A percentile compares a stretch with the other conserved stretches of the same genome.
phyloP scores from a whole-genome alignment of 805 yeast genomes.

The Scheffersomyces coipomensis region DNA sequence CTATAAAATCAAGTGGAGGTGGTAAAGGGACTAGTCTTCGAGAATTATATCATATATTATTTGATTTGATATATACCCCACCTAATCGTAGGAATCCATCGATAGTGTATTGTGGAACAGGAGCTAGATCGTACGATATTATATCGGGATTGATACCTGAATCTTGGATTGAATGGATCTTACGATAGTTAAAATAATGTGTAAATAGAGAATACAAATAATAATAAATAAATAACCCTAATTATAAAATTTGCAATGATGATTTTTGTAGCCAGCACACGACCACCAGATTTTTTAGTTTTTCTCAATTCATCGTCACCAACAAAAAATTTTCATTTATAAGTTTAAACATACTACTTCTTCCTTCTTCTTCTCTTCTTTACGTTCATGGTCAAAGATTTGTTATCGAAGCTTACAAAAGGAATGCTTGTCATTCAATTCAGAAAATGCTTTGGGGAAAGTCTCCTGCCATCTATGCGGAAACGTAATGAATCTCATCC shows the following conservation, averaged over 20 bases:
- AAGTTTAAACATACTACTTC: slow-evolving; percentile 4
- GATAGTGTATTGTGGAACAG: slow-evolving; percentile 41
- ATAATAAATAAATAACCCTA: slow-evolving; percentile 3
- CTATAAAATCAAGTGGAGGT: slow-evolving; percentile 25
- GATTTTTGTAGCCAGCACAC: slow-evolving; percentile 2
- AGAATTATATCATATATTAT: slow-evolving; percentile 38
- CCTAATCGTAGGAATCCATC: slow-evolving; percentile 16
- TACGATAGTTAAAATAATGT: neutral
- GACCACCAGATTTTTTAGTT: slow-evolving; percentile 1
- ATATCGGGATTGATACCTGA: slow-evolving; percentile 31
- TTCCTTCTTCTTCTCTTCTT: slow-evolving; percentile 18
- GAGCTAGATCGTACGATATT: slow-evolving; percentile 39
- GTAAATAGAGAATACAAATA: no score
- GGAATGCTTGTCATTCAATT: slow-evolving; percentile 25
- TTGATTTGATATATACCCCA: slow-evolving; percentile 33
- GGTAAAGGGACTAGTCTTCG: slow-evolving; percentile 30
- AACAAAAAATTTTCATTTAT: slow-evolving; percentile 1
- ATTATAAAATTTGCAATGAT: neutral
- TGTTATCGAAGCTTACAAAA: slow-evolving; percentile 74
- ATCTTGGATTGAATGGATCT: slow-evolving; percentile 24
- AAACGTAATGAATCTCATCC: slow-evolving; percentile 45
- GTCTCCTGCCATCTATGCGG: slow-evolving; percentile 83
- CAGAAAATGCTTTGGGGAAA: slow-evolving; percentile 71
- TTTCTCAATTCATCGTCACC: no score
- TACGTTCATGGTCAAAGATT: slow-evolving; percentile 72